phyloP scores from a whole-genome alignment of 2,329 filamentous ascomycete genomes.

The Alternaria rosae region DNA sequence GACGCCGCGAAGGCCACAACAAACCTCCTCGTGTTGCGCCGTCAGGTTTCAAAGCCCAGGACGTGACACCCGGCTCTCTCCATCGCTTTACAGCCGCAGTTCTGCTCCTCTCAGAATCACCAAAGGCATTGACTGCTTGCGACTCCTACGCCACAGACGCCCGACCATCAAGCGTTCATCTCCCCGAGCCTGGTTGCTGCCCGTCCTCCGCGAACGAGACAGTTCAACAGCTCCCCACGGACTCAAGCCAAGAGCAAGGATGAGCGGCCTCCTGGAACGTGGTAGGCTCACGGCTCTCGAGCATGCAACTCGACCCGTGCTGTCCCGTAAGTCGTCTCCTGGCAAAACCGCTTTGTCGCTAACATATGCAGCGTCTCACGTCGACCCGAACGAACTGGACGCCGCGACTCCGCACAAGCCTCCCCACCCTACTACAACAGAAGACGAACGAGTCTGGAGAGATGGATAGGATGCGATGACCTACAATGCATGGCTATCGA shows the following conservation, averaged over 20 bases:
- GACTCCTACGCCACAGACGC: background rate
- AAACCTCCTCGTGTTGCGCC: background rate
- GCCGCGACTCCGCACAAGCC: background rate
- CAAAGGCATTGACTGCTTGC: background rate
- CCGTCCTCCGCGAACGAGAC: background rate
- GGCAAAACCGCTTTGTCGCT: background rate
- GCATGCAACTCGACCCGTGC: background rate
- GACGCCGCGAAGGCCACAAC: background rate
- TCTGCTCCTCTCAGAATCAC: background rate
- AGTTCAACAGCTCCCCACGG: background rate
- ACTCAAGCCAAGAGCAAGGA: background rate
- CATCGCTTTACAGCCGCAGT: background rate
- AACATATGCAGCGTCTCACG: background rate
- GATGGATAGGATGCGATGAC: background rate
- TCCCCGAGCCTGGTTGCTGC: background rate
- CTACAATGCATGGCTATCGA: background rate
- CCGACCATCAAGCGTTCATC: background rate
- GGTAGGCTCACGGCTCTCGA: background rate
- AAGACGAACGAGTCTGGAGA: background rate
- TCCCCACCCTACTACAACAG: background rate
- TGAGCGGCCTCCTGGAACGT: background rate
- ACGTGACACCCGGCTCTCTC: background rate
- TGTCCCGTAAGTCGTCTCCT: background rate
- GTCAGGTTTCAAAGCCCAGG: background rate
- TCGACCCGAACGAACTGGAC: background rate